A percentile compares a stretch with the other conserved stretches of the same genome.
Conservation (phyloP, 2,329 filamentous ascomycete genomes). For the Pseudocercospora fuligena region DNA sequence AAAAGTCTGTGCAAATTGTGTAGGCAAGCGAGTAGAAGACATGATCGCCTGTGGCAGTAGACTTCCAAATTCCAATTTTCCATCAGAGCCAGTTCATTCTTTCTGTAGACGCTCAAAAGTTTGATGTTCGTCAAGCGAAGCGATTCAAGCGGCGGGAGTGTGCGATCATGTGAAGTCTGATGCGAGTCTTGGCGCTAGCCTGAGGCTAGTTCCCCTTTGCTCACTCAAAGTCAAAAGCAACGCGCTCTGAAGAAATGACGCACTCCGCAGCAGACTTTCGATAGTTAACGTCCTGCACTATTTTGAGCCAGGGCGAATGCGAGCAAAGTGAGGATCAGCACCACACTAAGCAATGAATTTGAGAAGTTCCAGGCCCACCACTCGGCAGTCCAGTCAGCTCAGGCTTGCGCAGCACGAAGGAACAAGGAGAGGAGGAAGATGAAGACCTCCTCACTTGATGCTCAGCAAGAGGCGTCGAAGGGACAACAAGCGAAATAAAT, state of each 20-base stretch:
- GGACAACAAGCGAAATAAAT: background rate
- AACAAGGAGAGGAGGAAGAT: background rate
- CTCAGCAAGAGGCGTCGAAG: background rate
- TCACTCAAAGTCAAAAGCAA: background rate
- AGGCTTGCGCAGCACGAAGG: background rate
- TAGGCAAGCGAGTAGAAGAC: no score
- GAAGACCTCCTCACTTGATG: background rate
- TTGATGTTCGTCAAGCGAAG: background rate
- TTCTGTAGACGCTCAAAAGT: background rate
- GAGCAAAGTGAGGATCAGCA: conserved; percentile 1
- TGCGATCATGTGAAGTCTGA: background rate
- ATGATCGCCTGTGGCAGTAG: no score
- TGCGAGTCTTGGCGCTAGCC: background rate
- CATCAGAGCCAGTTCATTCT: background rate
- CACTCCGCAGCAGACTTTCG: background rate
- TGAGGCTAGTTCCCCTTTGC: background rate
- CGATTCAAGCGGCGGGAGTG: background rate
- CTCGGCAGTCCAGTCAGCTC: background rate
- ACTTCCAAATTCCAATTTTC: no score
- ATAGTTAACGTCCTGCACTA: conserved; percentile 4
- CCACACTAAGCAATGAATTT: background rate
- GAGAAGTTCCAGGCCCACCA: background rate
- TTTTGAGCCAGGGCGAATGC: conserved; percentile 2
- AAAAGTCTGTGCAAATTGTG: no score
- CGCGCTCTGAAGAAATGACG: conserved; percentile 1